Evolutionary conservation across 257 asterid genomes (phyloP).

Genomic region (Nicotiana sylvestris): DNA sequence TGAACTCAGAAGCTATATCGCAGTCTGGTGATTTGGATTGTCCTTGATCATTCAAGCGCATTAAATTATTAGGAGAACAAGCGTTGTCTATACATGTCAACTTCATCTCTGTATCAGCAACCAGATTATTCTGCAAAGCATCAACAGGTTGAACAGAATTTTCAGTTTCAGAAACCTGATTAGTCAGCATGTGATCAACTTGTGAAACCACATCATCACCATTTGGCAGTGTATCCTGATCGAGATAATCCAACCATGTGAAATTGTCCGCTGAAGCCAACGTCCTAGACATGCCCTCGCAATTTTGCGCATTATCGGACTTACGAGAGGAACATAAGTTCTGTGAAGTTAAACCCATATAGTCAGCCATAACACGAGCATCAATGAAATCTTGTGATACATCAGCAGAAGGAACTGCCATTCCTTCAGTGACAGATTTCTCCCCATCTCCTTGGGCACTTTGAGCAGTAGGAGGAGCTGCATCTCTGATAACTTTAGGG

Average conservation of each 20-base stretch:
- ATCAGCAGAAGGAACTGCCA: conserved; percentile 31
- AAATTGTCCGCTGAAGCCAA: conserved; percentile 25
- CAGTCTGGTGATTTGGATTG: conserved; percentile 26
- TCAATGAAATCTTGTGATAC: conserved; percentile 28
- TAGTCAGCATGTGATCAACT: conserved; percentile 25
- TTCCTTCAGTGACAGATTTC: conserved; percentile 30
- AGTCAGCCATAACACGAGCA: conserved; percentile 33
- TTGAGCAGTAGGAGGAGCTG: conserved; percentile 24
- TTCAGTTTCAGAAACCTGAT: conserved; percentile 36
- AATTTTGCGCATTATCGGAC: conserved; percentile 18
- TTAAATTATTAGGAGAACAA: conserved; percentile 19
- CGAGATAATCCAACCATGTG: conserved; percentile 62
- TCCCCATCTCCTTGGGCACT: conserved; percentile 31
- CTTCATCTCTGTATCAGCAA: conserved; percentile 21
- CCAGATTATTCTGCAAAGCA: conserved; percentile 22
- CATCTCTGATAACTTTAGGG: conserved; percentile 42
- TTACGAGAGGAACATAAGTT: conserved; percentile 31
- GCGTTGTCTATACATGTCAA: conserved; percentile 14
- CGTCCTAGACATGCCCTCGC: conserved; percentile 15
- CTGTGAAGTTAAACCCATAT: conserved; percentile 39
- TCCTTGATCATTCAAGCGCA: conserved; percentile 23
- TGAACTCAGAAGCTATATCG: conserved; percentile 23
- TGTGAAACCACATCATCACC: conserved; percentile 22
- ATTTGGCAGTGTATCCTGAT: conserved; percentile 26
- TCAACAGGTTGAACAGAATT: conserved; percentile 28